Evolutionary conservation across 345 rosid genomes (phyloP).

Genomic region (Sonneratia caseolaris): DNA sequence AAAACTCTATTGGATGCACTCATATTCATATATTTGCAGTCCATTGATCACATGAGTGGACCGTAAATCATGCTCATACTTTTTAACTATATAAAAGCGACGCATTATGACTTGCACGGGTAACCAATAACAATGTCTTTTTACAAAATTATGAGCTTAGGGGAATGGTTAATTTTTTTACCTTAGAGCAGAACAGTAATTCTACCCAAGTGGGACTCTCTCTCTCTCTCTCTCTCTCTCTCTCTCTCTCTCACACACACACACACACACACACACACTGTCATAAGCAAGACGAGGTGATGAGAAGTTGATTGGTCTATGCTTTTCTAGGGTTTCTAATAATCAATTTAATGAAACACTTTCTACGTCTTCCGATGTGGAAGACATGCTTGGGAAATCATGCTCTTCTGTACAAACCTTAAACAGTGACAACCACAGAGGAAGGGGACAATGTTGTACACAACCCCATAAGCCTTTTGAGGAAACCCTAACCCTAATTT

Average conservation of each 20-base stretch:
- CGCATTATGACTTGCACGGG: background rate
- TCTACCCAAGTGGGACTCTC: background rate
- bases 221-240: background rate
- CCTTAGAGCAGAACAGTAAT: background rate
- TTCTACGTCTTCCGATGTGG: background rate
- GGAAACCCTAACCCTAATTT: slow-evolving; percentile 12
- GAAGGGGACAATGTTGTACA: background rate
- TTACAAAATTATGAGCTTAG: background rate
- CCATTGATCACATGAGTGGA: background rate
- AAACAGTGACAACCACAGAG: background rate
- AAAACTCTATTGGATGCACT: background rate
- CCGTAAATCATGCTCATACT: background rate
- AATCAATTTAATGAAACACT: background rate
- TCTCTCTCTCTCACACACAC: background rate
- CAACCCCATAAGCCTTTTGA: background rate
- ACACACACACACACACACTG: too few relatives aligned
- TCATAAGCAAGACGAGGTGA: too few relatives aligned
- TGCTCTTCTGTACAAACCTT: background rate
- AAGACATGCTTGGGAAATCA: background rate
- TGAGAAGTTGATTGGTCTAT: slow-evolving; percentile 6
- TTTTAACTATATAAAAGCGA: background rate
- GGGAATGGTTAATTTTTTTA: background rate
- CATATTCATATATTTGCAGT: background rate
- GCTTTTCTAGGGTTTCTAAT: slow-evolving; percentile 5
- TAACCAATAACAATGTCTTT: background rate